Evolutionary conservation across 257 asterid genomes (phyloP).

Genomic region (Anisodus acutangulus): DNA sequence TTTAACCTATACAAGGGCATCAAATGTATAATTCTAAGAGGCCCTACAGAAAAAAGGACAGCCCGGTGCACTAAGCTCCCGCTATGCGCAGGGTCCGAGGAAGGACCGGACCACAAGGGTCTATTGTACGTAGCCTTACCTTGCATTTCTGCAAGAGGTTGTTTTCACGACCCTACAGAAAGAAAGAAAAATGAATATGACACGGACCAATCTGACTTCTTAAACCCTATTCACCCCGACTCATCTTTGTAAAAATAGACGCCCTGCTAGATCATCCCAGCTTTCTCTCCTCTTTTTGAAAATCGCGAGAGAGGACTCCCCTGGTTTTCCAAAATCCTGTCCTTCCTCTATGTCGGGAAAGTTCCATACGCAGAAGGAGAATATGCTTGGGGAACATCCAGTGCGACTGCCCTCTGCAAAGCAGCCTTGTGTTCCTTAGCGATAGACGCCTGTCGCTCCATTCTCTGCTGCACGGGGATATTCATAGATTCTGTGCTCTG

Average conservation of each 20-base stretch:
- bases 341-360: constrained; percentile 59
- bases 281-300: constrained; percentile 33
- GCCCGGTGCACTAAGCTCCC: too few species aligned
- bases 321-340: constrained; percentile 46
- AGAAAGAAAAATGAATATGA: neutral
- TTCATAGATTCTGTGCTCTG: constrained; percentile 45
- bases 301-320: constrained; percentile 31
- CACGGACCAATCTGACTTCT: constrained; percentile 19
- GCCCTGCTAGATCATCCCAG: constrained; percentile 39
- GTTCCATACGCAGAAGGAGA: constrained; percentile 84
- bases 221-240: constrained; percentile 6
- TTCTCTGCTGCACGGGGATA: constrained; percentile 73
- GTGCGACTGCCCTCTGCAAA: constrained; percentile 72
- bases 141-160: too few species aligned
- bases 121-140: too few species aligned
- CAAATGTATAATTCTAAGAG: neutral
- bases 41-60: neutral
- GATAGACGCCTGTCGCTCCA: constrained; percentile 73
- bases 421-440: constrained; percentile 85
- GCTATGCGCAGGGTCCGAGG: too few species aligned
- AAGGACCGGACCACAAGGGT: too few species aligned
- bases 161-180: neutral
- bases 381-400: constrained; percentile 73
- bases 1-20: constrained; percentile 24
- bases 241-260: constrained; percentile 33